A percentile compares a stretch with the other conserved stretches of the same genome.
phyloP scores from a whole-genome alignment of 306 rosid genomes.

The Quillaja saponaria region DNA sequence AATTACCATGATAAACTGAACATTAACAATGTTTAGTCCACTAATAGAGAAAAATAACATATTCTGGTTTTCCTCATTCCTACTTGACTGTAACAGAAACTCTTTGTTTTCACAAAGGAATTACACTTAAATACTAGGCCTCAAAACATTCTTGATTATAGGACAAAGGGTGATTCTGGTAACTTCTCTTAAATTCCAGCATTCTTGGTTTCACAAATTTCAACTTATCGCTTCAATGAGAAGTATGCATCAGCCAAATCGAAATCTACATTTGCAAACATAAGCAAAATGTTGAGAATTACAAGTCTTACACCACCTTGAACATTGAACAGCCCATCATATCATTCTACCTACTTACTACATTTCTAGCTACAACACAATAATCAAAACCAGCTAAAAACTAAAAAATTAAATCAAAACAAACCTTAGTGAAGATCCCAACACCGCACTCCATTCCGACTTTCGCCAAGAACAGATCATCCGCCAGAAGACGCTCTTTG shows the following conservation, averaged over 20 bases:
- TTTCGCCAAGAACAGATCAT: conserved; percentile 87
- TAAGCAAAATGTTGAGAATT: neutral
- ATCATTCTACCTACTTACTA: neutral
- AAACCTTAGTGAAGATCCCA: conserved; percentile 90
- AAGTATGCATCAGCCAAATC: neutral
- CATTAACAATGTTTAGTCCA: neutral
- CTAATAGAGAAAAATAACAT: neutral
- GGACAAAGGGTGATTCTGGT: no score
- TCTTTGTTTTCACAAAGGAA: neutral
- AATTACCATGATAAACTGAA: neutral
- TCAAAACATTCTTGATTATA: no score
- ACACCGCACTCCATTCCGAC: conserved; percentile 89
- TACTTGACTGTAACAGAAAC: neutral
- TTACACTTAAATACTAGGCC: no score
- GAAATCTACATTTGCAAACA: neutral
- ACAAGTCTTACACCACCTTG: neutral
- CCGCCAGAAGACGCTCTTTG: conserved; percentile 85
- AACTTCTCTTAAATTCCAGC: no score
- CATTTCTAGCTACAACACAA: conserved; percentile 5
- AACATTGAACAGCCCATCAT: neutral
- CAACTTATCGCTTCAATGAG: neutral
- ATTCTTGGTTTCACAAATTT: no score
- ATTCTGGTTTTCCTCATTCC: neutral
- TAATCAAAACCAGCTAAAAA: neutral
- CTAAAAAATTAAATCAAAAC: neutral